These are phyloP conservation scores for Erodium chrysanthum DNA, from an alignment of 441 rosid genomes.

Conservation along the genomic window DNA sequence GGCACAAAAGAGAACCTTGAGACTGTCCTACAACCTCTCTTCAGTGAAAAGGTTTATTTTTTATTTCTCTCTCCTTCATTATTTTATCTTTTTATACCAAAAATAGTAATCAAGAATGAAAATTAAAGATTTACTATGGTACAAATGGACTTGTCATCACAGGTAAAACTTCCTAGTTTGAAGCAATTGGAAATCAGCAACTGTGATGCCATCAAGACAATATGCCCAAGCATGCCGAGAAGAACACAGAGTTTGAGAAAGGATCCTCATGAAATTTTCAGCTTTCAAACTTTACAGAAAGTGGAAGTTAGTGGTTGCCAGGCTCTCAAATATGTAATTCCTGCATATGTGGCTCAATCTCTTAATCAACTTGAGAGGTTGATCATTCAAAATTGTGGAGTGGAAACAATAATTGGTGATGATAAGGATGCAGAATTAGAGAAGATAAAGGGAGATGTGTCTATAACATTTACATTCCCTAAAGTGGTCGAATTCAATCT, in stretches of 20 bases:
- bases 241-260: not conserved
- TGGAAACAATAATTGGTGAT: not conserved
- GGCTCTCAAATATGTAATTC: not conserved
- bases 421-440: not conserved
- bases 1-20: too few species aligned
- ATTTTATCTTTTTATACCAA: too few species aligned
- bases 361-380: not conserved
- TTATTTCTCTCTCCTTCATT: too few species aligned
- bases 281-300: not conserved
- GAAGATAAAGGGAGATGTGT: not conserved
- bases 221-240: too few species aligned
- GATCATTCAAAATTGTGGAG: not conserved
- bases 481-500: not conserved
- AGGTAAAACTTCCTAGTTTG: not conserved
- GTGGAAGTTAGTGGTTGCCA: not conserved
- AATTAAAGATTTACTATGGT: too few species aligned
- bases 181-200: not conserved
- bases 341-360: not conserved
- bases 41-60: too few species aligned
- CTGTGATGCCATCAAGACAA: too few species aligned
- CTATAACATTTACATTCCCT: conserved; percentile 1
- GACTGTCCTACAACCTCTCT: too few species aligned
- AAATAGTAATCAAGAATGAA: too few species aligned
- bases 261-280: not conserved
- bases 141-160: not conserved